Evolutionary conservation across 2,329 filamentous ascomycete species (phyloP), one percentile per base, ranked within the genome.

Genomic region (Grosmannia serpens): DNA sequence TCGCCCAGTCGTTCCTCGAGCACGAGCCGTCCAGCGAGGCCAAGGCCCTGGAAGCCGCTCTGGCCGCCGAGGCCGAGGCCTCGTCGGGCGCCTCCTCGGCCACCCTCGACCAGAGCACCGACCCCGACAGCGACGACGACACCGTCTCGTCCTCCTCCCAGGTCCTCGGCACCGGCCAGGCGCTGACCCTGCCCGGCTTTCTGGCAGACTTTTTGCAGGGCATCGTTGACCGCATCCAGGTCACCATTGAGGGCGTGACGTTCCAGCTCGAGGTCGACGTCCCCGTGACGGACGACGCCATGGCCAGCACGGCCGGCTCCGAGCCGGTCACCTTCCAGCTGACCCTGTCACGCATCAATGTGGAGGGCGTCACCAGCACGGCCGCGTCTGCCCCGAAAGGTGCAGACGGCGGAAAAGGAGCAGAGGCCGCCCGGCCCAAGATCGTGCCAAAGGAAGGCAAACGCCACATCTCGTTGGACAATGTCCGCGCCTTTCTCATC

Each of bases 1-100:
- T 94, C 17, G 88, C 89, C 17, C 81, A 87, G 67, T 91, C 88
- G 0, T 92, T 92, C 67, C 75, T 92, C n/a, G 78, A 87, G 63
- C 82, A 86, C 1, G 84, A 90, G 66, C 83, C 87, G 15, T 73
- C 74, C 6, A 76, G 81, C 54, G 86, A 90, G 65, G 85, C 81
- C 62, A 77, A 76, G 59, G 80, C 86, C 66, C 75, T 92, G 27
- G 85, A 91, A 68, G 82, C 86, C 54, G 86, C 85, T 10, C 71
- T 91, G 20, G 76, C 80, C 24, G 79, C 83, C 1, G 82, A 87
- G 66, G 79, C 79, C 1, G 26, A 22, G 41, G 13, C 35, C 35
- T 11, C 35, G 35, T 10, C 59, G 47, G 80, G 80, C 46, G 80
- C 84, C 24, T 87, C 85, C 1, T 70, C 83, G 22, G 65, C 77